Conservation (phyloP, 1,139 yeast species). For the Pichia sp. region DNA sequence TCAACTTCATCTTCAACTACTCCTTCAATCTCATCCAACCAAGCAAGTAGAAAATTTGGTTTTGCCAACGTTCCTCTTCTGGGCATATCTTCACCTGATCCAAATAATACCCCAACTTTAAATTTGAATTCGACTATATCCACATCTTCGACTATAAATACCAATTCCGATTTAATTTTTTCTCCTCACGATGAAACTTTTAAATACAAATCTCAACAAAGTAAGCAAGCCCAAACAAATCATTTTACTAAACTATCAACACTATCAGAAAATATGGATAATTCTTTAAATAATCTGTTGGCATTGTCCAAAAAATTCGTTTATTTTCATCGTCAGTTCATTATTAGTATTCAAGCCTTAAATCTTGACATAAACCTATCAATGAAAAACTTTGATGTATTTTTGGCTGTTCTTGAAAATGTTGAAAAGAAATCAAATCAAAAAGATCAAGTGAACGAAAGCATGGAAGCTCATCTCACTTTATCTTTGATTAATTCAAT, state of each 20-base stretch:
- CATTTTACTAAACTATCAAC: constrained; percentile 13
- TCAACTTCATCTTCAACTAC: constrained; percentile 12
- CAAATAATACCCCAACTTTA: constrained; percentile 1
- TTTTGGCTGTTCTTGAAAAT: constrained; percentile 19
- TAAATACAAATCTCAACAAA: constrained; percentile 9
- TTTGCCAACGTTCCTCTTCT: not conserved
- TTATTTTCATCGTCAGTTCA: constrained; percentile 18
- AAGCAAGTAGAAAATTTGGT: constrained; percentile 7
- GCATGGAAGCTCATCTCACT: constrained; percentile 11
- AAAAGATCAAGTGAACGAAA: constrained; percentile 11
- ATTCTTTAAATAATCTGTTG: constrained; percentile 11
- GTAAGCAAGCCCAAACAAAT: not conserved
- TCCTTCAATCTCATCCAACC: constrained; percentile 11
- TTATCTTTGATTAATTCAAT: constrained; percentile 19
- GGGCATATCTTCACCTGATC: constrained; percentile 9
- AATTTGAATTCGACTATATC: constrained; percentile 3
- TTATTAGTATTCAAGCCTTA: constrained; percentile 11
- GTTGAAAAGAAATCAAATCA: constrained; percentile 17
- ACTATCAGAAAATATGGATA: constrained; percentile 5
- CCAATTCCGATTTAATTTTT: constrained; percentile 1
- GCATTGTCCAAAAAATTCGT: constrained; percentile 19
- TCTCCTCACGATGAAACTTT: constrained; percentile 4
- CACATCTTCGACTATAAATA: not conserved
- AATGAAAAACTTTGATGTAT: constrained; percentile 10
- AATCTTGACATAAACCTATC: constrained; percentile 7